phyloP scores from a whole-genome alignment of 2,329 filamentous ascomycete genomes.

The Sclerotinia trifoliorum region DNA sequence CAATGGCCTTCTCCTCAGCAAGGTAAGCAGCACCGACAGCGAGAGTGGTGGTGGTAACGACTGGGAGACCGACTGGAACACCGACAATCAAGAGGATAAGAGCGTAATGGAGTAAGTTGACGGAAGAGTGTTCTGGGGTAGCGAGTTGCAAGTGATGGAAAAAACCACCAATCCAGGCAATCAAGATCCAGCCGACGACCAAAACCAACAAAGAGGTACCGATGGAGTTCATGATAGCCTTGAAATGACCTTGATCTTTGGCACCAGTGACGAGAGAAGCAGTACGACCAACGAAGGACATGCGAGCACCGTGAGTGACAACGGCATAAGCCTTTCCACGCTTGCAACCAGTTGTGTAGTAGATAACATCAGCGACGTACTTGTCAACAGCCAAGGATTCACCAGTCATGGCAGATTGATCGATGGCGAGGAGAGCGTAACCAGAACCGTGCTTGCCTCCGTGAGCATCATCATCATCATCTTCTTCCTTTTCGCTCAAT shows the following conservation, averaged over 20 bases:
- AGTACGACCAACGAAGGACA: constrained; percentile 75
- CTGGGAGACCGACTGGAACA: constrained; percentile 76
- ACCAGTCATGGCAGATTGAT: constrained; percentile 79
- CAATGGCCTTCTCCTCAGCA: constrained; percentile 74
- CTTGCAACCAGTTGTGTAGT: constrained; percentile 81
- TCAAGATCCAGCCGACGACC: constrained; percentile 74
- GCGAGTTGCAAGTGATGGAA: constrained; percentile 68
- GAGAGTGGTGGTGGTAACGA: constrained; percentile 74
- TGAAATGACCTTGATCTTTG: constrained; percentile 75
- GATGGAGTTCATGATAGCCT: constrained; percentile 81
- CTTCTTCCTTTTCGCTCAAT: constrained; percentile 54
- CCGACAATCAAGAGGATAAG: constrained; percentile 73
- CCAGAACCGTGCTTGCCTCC: constrained; percentile 55
- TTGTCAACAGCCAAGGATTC: constrained; percentile 77
- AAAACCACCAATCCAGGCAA: constrained; percentile 76
- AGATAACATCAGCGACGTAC: constrained; percentile 73
- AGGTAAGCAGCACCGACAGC: constrained; percentile 76
- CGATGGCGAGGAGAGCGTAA: constrained; percentile 66
- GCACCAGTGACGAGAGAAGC: constrained; percentile 72
- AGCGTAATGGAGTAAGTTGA: constrained; percentile 66
- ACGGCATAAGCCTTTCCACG: constrained; percentile 74
- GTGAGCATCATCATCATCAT: constrained; percentile 55
- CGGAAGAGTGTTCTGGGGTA: constrained; percentile 54
- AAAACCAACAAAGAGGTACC: constrained; percentile 71
- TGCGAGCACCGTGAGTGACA: constrained; percentile 63